Evolutionary conservation across 257 asterid species (phyloP).

Genomic region (Ballota nigra): DNA sequence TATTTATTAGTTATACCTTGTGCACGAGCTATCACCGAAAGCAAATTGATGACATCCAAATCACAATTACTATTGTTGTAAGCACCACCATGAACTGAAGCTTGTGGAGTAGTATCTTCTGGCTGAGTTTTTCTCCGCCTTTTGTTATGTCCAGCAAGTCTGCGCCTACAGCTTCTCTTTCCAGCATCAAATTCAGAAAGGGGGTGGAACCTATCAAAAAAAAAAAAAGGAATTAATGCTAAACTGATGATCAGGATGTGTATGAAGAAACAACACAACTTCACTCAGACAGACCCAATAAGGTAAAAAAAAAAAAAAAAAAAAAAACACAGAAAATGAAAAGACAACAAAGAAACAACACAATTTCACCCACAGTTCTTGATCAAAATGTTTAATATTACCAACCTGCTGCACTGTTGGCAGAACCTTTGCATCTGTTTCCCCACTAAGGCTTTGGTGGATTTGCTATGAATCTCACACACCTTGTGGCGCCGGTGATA

Average conservation of each 20-base stretch:
- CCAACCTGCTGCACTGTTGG: constrained; percentile 62
- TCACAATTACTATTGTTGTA: constrained; percentile 39
- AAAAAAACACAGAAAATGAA: not conserved
- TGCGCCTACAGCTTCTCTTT: constrained; percentile 89
- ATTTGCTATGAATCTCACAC: constrained; percentile 86
- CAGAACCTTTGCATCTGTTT: constrained; percentile 57
- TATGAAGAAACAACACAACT: not conserved
- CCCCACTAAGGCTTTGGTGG: constrained; percentile 60
- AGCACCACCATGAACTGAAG: constrained; percentile 33
- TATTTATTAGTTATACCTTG: constrained; percentile 52
- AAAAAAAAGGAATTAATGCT: not conserved
- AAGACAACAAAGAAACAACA: not conserved
- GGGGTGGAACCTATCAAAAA: constrained; percentile 69
- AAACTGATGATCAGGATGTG: not conserved
- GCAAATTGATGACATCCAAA: constrained; percentile 55
- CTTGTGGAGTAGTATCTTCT: constrained; percentile 48
- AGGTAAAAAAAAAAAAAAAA: not conserved
- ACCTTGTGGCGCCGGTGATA: constrained; percentile 95
- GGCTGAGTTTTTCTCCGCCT: constrained; percentile 91
- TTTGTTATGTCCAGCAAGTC: constrained; percentile 91
- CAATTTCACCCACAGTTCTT: not conserved
- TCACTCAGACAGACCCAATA: too few relatives aligned
- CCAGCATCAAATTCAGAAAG: constrained; percentile 93
- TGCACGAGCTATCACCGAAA: constrained; percentile 51
- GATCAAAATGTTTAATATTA: not conserved